Base-by-base conservation (phyloP, 805 yeast species). In the Yamadazyma sp. region DNA sequence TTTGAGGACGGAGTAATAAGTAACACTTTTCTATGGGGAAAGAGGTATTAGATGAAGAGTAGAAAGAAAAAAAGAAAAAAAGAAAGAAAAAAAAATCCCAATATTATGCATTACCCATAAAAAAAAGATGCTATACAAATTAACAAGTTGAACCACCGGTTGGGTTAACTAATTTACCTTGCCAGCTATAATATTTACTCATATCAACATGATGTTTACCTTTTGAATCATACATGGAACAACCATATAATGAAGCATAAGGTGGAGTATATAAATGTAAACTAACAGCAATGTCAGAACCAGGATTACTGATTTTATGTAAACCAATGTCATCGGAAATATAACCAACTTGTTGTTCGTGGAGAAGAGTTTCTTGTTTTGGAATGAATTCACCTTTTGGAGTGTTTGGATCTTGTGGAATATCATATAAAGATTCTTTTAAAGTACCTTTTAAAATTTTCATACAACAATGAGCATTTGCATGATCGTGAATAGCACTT, bases 181-280 rank as follows among this genome's bases (percentile, higher is more conserved):
- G 72, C 77, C 80, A 73, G 42, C 82, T 73, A 55, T 76, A 78
- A 48, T 80, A 65, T 46, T 70, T 75, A 36, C 76, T 63, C 76
- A 79, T 71, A 50, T 70, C 69, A 37, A 78, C 82, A 48, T 72
- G 78, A 42, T 69, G 74, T 48, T 65, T 68, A 35, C 64, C 64
- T 22, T 50, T 55, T 25, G 69, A 68, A 47, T 77, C 82, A 46
- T 67, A 74, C 60, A 60, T 62, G 32, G 66, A 55, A 40, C 78
- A 76, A 14, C 79, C 80, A 49, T 71, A 74, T 52, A 73, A 64
- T 34, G 79, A 62, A 4, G 87, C 89, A 53, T 80, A 80, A 7
- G 89, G 87, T 5, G 89, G 88, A 5, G 88, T 80, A 59, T 82
- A 82, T 35, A 82, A 66, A 55, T 82, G 89, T 53, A 82, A 66